These are phyloP conservation scores for Pyricularia pennisetigena DNA, from an alignment of 2,329 filamentous ascomycete species.

Conservation along the genomic window DNA sequence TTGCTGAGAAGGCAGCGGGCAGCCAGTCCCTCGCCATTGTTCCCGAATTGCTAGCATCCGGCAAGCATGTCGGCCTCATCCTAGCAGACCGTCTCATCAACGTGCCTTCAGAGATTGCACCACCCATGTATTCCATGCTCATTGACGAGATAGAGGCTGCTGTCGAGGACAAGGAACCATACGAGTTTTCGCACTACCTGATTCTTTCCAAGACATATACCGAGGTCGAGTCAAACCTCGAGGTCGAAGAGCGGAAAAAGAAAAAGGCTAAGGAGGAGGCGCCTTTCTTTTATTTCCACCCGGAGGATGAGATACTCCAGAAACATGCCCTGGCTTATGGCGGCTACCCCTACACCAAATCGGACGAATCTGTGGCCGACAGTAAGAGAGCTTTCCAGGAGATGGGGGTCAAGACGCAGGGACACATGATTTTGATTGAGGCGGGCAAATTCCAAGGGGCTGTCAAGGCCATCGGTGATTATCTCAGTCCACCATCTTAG, in stretches of 20 bases:
- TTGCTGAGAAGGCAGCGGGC: slow-evolving; percentile 46
- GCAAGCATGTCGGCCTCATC: slow-evolving; percentile 66
- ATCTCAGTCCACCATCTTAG: slow-evolving; percentile 45
- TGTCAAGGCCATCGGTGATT: slow-evolving; percentile 66
- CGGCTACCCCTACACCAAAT: slow-evolving; percentile 69
- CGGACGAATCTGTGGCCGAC: slow-evolving; percentile 74
- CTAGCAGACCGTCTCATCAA: slow-evolving; percentile 94
- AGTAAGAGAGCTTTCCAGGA: slow-evolving; percentile 94
- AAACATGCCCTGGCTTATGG: slow-evolving; percentile 62
- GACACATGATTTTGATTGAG: slow-evolving; percentile 81
- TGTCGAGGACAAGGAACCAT: slow-evolving; percentile 82
- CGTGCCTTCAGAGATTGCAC: slow-evolving; percentile 86
- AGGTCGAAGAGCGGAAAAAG: slow-evolving; percentile 61
- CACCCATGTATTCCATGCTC: slow-evolving; percentile 92
- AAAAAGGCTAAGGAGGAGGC: slow-evolving; percentile 46
- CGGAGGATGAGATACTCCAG: slow-evolving; percentile 85
- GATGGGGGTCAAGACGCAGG: slow-evolving; percentile 74
- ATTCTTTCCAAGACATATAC: slow-evolving; percentile 87
- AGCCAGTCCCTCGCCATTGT: slow-evolving; percentile 48
- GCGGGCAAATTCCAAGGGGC: slow-evolving; percentile 64
- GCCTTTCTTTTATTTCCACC: slow-evolving; percentile 82
- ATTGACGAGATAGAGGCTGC: slow-evolving; percentile 84
- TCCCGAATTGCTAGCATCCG: slow-evolving; percentile 43
- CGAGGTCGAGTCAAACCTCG: slow-evolving; percentile 74
- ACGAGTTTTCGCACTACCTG: slow-evolving; percentile 87